Conservation (phyloP, 2,329 filamentous ascomycete species). For the Fusarium irregulare region DNA sequence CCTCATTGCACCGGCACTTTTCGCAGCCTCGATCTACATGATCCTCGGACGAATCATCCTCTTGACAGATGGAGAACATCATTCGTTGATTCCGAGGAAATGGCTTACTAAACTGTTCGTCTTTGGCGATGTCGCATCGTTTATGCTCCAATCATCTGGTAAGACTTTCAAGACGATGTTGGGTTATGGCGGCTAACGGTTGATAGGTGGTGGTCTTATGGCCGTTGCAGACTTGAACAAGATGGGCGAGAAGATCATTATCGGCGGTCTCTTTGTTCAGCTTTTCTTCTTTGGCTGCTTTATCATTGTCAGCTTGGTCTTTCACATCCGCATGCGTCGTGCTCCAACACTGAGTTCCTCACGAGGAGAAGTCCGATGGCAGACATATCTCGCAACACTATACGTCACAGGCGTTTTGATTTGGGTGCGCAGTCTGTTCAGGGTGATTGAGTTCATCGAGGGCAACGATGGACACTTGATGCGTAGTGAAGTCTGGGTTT, state of each 20-base stretch:
- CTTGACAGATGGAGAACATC: slow-evolving; percentile 52
- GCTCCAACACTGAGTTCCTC: slow-evolving; percentile 23
- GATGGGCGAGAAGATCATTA: slow-evolving; percentile 60
- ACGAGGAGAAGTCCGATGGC: slow-evolving; percentile 46
- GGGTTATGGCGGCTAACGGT: not conserved
- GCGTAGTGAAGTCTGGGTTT: slow-evolving; percentile 51
- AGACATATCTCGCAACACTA: slow-evolving; percentile 46
- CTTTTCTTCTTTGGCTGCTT: slow-evolving; percentile 67
- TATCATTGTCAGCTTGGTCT: slow-evolving; percentile 57
- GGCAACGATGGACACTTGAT: slow-evolving; percentile 51
- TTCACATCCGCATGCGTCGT: slow-evolving; percentile 53
- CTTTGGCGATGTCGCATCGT: slow-evolving; percentile 61
- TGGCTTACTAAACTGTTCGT: slow-evolving; percentile 65
- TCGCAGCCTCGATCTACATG: slow-evolving; percentile 62
- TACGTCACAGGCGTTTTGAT: slow-evolving; percentile 51
- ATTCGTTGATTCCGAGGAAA: slow-evolving; percentile 55
- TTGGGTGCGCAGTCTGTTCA: slow-evolving; percentile 55
- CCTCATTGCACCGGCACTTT: slow-evolving; percentile 56
- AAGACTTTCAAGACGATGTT: not conserved
- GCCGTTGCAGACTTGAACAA: slow-evolving; percentile 32
- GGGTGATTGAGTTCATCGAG: slow-evolving; percentile 56
- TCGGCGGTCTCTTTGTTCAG: slow-evolving; percentile 65
- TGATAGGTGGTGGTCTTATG: slow-evolving; percentile 43
- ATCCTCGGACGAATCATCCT: slow-evolving; percentile 56
- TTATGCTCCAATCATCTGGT: slow-evolving; percentile 49